Percentiles rank a stretch among this genome's conserved stretches.
phyloP scores from a whole-genome alignment of 148 eudicot species.

The Camellia granthamiana region DNA sequence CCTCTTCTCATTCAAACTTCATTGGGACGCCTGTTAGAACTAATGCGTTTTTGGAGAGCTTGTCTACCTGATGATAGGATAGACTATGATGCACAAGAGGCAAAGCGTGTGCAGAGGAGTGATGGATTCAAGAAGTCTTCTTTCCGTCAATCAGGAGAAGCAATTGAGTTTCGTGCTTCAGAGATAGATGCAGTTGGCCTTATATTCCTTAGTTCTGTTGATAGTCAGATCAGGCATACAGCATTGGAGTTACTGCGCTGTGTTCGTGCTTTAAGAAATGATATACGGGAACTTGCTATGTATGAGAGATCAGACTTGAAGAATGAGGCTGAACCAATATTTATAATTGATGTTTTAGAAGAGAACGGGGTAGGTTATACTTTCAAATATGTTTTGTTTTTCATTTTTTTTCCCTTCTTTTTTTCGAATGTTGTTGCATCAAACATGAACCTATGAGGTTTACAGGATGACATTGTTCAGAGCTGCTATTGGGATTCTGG shows the following conservation, averaged over 20 bases:
- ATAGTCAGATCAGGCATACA: slow-evolving; percentile 97
- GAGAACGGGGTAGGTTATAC: slow-evolving; percentile 82
- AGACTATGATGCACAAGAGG: slow-evolving; percentile 59
- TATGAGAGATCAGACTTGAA: slow-evolving; percentile 53
- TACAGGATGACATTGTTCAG: slow-evolving; percentile 98
- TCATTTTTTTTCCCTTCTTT: not conserved
- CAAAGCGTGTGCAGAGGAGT: slow-evolving; percentile 56
- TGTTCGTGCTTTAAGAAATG: slow-evolving; percentile 93
- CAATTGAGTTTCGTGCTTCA: slow-evolving; percentile 86
- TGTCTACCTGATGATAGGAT: slow-evolving; percentile 77
- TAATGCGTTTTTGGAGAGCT: slow-evolving; percentile 95
- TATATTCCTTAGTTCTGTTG: slow-evolving; percentile 91
- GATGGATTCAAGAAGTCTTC: slow-evolving; percentile 75
- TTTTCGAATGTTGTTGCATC: not conserved
- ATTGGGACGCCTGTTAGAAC: slow-evolving; percentile 82
- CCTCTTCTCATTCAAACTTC: slow-evolving; percentile 99
- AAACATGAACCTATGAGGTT: slow-evolving; percentile 14
- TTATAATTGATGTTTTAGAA: slow-evolving; percentile 91
- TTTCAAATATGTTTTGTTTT: slow-evolving; percentile 4
- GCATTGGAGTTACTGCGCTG: slow-evolving; percentile 94
- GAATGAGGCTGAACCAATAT: slow-evolving; percentile 88
- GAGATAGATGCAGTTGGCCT: slow-evolving; percentile 99
- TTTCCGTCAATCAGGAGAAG: slow-evolving; percentile 78
- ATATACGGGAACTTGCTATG: slow-evolving; percentile 66
- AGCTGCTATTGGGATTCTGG: slow-evolving; percentile 97